Evolutionary conservation across 2,329 filamentous ascomycete genomes (phyloP).

Genomic region (Verticillium tricorpus): DNA sequence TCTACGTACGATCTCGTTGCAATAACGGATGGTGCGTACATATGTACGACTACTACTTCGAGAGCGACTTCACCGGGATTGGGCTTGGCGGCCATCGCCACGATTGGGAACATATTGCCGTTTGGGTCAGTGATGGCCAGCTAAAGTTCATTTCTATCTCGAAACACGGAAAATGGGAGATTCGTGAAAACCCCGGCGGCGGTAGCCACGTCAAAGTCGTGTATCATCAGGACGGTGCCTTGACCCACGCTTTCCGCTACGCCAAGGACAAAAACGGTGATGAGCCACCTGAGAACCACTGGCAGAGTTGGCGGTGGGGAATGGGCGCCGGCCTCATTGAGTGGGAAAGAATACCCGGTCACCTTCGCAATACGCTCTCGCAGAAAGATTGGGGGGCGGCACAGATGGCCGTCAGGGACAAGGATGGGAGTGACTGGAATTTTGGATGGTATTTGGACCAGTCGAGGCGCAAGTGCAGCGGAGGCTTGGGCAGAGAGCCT

Average conservation of each 20-base stretch:
- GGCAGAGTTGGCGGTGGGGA: conserved; percentile 1
- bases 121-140: conserved; percentile 20
- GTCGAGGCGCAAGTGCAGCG: background rate
- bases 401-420: background rate
- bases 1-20: conserved; percentile 36
- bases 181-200: conserved; percentile 4
- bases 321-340: background rate
- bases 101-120: conserved; percentile 28
- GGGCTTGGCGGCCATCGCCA: conserved; percentile 5
- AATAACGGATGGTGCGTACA: conserved; percentile 40
- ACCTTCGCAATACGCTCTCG: background rate
- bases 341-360: background rate
- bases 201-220: conserved; percentile 24
- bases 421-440: background rate
- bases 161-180: conserved; percentile 22
- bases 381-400: background rate
- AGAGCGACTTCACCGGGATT: conserved; percentile 32
- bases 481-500: no score
- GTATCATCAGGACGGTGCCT: conserved; percentile 23
- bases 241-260: conserved; percentile 23
- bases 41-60: conserved; percentile 42
- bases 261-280: conserved; percentile 18
- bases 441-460: background rate
- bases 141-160: conserved; percentile 20
- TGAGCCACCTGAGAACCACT: conserved; percentile 22